phyloP scores from a whole-genome alignment of 192 early-diverging fungal genomes.

The Phycomyces blakesleeanus region DNA sequence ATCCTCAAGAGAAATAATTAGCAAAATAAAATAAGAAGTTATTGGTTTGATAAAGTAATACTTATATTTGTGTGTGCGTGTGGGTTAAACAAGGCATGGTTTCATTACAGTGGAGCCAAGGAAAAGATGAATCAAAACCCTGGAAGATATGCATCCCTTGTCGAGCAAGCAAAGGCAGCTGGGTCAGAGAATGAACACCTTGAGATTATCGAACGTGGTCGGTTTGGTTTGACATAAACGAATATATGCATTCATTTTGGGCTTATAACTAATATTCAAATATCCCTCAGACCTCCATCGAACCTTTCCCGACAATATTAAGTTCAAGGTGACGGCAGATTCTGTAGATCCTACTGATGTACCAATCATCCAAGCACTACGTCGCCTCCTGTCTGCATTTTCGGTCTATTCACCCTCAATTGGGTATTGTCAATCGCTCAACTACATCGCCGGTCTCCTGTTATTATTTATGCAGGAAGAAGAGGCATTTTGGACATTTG shows the following conservation, averaged over 20 bases:
- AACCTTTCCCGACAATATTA: constrained; percentile 78
- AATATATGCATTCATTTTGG: too few relatives aligned
- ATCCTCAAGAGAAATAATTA: too few relatives aligned
- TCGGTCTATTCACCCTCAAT: constrained; percentile 67
- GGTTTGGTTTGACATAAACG: neutral
- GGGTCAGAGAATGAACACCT: constrained; percentile 59
- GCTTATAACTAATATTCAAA: neutral
- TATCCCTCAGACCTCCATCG: constrained; percentile 66
- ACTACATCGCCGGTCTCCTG: constrained; percentile 74
- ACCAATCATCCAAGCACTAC: constrained; percentile 46
- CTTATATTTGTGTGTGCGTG: neutral
- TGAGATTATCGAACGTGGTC: constrained; percentile 69
- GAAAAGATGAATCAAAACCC: constrained; percentile 46
- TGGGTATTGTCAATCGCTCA: constrained; percentile 84
- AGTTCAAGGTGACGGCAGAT: constrained; percentile 60
- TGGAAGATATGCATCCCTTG: constrained; percentile 53
- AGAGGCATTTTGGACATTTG: constrained; percentile 74
- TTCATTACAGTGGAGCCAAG: constrained; percentile 69
- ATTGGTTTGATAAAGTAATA: too few relatives aligned
- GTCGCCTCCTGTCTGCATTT: constrained; percentile 68
- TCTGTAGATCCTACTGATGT: constrained; percentile 21
- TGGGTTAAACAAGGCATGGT: constrained; percentile 49
- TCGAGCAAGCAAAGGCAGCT: constrained; percentile 36
- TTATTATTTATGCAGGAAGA: constrained; percentile 65
- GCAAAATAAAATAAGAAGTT: too few relatives aligned